Evolutionary conservation across 257 asterid species (phyloP).

Genomic region (Apocynum venetum): DNA sequence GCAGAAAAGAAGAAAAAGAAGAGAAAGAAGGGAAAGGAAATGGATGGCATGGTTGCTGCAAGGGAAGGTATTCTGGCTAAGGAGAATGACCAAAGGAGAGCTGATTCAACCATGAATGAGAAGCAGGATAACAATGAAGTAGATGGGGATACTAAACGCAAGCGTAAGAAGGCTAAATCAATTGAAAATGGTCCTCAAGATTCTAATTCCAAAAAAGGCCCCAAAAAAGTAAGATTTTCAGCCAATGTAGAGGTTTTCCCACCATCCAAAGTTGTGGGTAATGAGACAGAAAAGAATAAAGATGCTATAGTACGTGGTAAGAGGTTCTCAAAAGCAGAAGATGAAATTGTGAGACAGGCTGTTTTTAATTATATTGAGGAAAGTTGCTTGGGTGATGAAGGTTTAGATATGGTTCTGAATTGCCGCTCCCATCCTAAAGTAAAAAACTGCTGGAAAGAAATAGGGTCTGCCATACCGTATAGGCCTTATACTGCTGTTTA

Average conservation of each 20-base stretch:
- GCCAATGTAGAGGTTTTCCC: constrained; percentile 13
- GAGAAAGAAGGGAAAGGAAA: constrained; percentile 11
- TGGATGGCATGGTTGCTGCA: background rate
- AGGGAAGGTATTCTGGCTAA: background rate
- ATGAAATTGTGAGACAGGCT: constrained; percentile 25
- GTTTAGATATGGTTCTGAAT: constrained; percentile 23
- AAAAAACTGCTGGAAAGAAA: constrained; percentile 28
- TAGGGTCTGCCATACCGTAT: constrained; percentile 18
- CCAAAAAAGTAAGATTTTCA: constrained; percentile 22
- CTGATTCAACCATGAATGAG: background rate
- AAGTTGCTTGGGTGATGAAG: constrained; percentile 30
- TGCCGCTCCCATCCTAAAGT: constrained; percentile 20
- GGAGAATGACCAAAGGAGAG: background rate
- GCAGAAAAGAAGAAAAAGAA: constrained; percentile 13
- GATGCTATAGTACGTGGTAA: constrained; percentile 14
- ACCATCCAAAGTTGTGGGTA: constrained; percentile 4
- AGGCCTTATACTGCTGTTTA: constrained; percentile 15
- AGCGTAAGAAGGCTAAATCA: constrained; percentile 1
- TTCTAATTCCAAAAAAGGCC: constrained; percentile 1
- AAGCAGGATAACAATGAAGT: background rate
- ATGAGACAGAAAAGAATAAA: background rate
- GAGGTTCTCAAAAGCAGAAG: constrained; percentile 28
- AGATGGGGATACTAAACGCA: background rate
- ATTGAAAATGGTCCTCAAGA: constrained; percentile 1
- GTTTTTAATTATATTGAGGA: constrained; percentile 21